Conservation (phyloP, 129 eudicot species). For the Centrapalus pauciflorus region DNA sequence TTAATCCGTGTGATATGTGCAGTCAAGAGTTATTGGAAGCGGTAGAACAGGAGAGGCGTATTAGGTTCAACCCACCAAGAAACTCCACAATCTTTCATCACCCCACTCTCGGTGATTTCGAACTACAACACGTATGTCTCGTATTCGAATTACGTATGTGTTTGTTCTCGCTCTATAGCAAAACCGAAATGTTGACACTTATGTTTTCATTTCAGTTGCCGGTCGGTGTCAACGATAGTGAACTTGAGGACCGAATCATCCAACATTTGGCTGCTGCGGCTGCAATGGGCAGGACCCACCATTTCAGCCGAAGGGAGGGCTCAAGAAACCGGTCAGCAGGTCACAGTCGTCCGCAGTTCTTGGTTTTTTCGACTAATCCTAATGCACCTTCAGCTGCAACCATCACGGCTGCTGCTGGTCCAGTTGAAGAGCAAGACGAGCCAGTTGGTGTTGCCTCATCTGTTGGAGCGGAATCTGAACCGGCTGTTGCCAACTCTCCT, state of each 20-base stretch:
- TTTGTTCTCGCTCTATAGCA: background rate
- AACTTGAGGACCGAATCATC: conserved; percentile 72
- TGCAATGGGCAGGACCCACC: conserved; percentile 74
- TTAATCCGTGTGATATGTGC: no score
- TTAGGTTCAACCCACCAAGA: conserved; percentile 49
- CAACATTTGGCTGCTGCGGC: conserved; percentile 93
- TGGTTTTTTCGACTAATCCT: conserved; percentile 53
- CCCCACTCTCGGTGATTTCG: conserved; percentile 69
- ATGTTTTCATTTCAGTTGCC: conserved; percentile 43
- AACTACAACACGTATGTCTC: conserved; percentile 66
- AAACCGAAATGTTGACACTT: background rate
- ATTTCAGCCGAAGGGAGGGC: conserved; percentile 54
- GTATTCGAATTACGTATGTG: background rate
- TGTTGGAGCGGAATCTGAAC: conserved; percentile 31
- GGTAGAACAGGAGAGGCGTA: conserved; percentile 56
- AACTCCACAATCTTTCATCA: conserved; percentile 63
- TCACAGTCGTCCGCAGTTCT: conserved; percentile 53
- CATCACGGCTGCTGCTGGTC: conserved; percentile 22
- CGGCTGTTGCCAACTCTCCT: conserved; percentile 9
- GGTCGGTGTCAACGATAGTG: conserved; percentile 53
- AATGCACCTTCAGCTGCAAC: conserved; percentile 34
- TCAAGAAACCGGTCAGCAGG: conserved; percentile 48
- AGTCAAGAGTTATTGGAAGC: conserved; percentile 79
- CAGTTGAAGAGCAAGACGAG: conserved; percentile 32
- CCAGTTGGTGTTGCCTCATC: conserved; percentile 20